A percentile compares a stretch with the other conserved stretches of the same genome.
phyloP scores from a whole-genome alignment of 441 rosid genomes.

The Lepidium campestre region DNA sequence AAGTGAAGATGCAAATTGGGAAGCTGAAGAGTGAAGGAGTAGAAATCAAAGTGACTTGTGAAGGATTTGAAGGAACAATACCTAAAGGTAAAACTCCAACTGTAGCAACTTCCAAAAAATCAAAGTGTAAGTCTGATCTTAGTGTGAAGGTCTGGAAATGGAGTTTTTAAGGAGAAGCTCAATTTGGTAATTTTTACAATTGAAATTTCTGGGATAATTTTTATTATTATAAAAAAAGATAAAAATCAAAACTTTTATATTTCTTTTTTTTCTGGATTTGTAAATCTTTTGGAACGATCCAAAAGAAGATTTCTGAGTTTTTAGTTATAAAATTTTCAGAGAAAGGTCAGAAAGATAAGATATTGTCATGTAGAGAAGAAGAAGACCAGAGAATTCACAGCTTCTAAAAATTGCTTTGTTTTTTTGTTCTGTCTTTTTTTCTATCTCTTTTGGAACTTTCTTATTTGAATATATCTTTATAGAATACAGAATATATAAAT shows the following conservation, averaged over 20 bases:
- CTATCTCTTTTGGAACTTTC: constrained; percentile 5
- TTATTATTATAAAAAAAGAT: neutral
- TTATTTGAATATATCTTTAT: neutral
- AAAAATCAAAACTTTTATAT: neutral
- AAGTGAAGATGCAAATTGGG: constrained; percentile 42
- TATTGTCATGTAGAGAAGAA: constrained; percentile 18
- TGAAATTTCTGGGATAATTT: neutral
- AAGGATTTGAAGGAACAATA: constrained; percentile 40
- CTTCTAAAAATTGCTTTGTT: neutral
- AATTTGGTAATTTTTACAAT: neutral
- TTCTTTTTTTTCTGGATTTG: neutral
- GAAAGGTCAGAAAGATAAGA: constrained; percentile 22
- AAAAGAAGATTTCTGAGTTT: constrained; percentile 25
- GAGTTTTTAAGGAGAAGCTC: constrained; percentile 31
- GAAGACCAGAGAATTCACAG: constrained; percentile 16
- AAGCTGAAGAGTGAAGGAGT: constrained; percentile 52
- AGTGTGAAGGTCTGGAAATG: constrained; percentile 68
- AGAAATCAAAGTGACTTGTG: constrained; percentile 48
- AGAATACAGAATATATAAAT: constrained; percentile 6
- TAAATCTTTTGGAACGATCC: constrained; percentile 18
- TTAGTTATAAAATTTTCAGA: constrained; percentile 9
- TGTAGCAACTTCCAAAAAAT: constrained; percentile 30
- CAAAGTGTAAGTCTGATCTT: constrained; percentile 61
- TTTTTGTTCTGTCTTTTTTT: neutral
- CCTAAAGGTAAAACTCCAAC: constrained; percentile 50